Base-by-base conservation (phyloP, 164 flowering plant species). In the Annona cherimola region DNA sequence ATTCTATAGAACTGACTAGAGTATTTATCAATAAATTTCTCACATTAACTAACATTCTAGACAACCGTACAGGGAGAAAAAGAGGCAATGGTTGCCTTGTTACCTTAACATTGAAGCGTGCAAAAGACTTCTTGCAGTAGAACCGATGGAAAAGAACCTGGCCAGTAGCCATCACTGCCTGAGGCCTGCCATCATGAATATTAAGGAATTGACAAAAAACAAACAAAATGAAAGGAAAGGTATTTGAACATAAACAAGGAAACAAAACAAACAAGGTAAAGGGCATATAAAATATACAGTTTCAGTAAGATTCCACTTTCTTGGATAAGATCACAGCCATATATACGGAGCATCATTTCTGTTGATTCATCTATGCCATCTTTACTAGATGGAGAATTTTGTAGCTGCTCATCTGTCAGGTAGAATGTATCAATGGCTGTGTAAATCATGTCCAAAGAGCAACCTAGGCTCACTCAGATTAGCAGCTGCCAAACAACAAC, bases 161-260 rank as follows among this genome's bases (percentile, higher is more conserved):
- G 8, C 91, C 97, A 20, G 99, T 91, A 14, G 97, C 99, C 96
- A 95, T 93, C n/a, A 90, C 98, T 18, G 94, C 94, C 80, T 93
- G 99, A 46, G 97, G 96, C 76, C 98, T 92, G 79, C 69, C 60
- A 66, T 35, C 65, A 76, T 70, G 40, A 81, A 83, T 74, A 76
- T 61, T 42, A 61, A 41, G 73, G 50, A 20, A 50, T 18, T 2
- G 45, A 69, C 26, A 3, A 26, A 18, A 3, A 57, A 68, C 44
- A 39, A 40, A 12, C n/a, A 63, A 6, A 35, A 20, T 8, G 62
- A 11, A 61, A 9, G 26, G 26, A 59, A 9, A 63, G 20, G 42
- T 40, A 45, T 7, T 3, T 12, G 41, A 11, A 16, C 19, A 45
- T 11, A 39, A 16, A 50, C 14, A 57, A 35, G 3, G 18, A 1